Conservation (phyloP, 495 filamentous ascomycete genomes). For the Neurospora sp. region DNA sequence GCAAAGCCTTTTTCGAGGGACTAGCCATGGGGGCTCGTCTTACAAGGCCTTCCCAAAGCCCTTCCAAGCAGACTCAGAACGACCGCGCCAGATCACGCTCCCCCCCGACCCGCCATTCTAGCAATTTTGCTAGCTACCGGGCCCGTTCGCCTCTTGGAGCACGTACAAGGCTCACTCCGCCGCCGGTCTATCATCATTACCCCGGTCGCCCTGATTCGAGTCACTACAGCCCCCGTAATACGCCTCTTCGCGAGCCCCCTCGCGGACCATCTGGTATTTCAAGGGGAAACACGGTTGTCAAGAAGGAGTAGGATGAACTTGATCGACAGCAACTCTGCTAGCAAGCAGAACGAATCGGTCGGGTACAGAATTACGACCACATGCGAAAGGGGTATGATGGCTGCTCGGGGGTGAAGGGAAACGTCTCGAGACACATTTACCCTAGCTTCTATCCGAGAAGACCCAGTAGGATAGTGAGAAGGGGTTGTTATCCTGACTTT, state of each 20-base stretch:
- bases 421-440: not conserved
- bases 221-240: constrained; percentile 1
- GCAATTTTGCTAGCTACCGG: not conserved
- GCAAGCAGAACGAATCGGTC: not conserved
- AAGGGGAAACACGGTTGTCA: not conserved
- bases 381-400: not conserved
- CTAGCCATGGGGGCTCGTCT: constrained; percentile 17
- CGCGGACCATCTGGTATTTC: not conserved
- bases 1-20: constrained; percentile 23
- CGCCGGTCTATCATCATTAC: not conserved
- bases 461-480: not conserved
- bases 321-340: not conserved
- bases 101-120: not conserved
- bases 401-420: not conserved
- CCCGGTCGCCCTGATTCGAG: not conserved
- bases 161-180: constrained; percentile 1
- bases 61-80: not conserved
- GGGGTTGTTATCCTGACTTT: not conserved
- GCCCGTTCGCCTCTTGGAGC: constrained; percentile 10
- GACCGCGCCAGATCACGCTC: not conserved
- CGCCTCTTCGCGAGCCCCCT: not conserved
- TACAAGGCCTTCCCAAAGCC: not conserved
- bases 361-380: not conserved
- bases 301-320: not conserved
- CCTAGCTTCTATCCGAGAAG: not conserved